A percentile compares a stretch with the other conserved stretches of the same genome.
phyloP scores from a whole-genome alignment of 164 flowering plant species.

The grape (Vitis vinifera) region DNA sequence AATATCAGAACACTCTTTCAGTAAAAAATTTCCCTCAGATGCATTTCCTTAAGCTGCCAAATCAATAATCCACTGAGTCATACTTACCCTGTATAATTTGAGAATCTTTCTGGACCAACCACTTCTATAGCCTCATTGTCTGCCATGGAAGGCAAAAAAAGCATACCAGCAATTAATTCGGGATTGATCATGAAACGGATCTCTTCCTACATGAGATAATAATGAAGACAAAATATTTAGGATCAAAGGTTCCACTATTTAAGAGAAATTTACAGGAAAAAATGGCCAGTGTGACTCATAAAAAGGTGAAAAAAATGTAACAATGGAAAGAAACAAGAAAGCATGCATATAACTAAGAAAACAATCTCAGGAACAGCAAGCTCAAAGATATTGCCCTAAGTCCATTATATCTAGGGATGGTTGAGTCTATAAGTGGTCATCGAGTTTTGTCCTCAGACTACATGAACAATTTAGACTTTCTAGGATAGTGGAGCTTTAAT shows the following conservation, averaged over 20 bases:
- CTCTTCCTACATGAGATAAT: slow-evolving; percentile 66
- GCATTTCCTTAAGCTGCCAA: background rate
- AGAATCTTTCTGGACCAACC: slow-evolving; percentile 86
- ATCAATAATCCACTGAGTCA: background rate
- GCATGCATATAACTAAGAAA: background rate
- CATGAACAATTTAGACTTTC: background rate
- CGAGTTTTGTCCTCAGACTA: too few relatives aligned
- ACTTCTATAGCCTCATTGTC: slow-evolving; percentile 94
- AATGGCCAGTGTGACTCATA: background rate
- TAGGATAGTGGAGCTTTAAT: background rate
- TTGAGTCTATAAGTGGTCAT: too few relatives aligned
- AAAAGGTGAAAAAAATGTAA: too few relatives aligned
- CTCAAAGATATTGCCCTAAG: too few relatives aligned
- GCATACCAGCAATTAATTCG: slow-evolving; percentile 85
- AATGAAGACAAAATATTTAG: background rate
- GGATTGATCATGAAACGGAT: slow-evolving; percentile 98
- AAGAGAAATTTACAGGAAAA: slow-evolving; percentile 1
- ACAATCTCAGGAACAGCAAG: background rate
- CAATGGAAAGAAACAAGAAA: background rate
- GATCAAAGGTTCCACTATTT: background rate
- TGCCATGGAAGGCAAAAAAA: slow-evolving; percentile 82
- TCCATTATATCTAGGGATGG: too few relatives aligned
- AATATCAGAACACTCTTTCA: too few relatives aligned
- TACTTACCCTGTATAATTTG: slow-evolving; percentile 78
- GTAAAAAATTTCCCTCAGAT: too few relatives aligned